These are phyloP conservation scores for Aphelidium insulamus DNA, from an alignment of 371 early-diverging fungal genomes.

Conservation along the genomic window DNA sequence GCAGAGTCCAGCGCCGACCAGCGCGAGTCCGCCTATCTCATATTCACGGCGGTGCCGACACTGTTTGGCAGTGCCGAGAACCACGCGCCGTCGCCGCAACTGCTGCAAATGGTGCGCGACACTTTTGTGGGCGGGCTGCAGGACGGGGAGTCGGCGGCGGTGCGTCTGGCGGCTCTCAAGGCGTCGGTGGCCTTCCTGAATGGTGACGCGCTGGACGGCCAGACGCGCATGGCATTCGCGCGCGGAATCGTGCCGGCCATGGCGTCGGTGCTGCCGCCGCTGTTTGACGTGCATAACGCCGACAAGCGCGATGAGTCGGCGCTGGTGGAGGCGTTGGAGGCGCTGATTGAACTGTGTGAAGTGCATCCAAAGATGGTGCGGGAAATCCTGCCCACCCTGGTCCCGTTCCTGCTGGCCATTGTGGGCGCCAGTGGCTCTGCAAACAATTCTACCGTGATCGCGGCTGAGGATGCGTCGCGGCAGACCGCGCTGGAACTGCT, in stretches of 20 bases:
- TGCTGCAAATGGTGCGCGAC: constrained; percentile 33
- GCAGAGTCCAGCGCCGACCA: constrained; percentile 44
- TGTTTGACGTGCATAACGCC: too few species aligned
- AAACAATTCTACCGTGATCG: constrained; percentile 1
- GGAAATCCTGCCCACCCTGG: constrained; percentile 37
- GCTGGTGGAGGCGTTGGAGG: constrained; percentile 46
- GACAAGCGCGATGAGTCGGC: constrained; percentile 43
- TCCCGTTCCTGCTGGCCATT: constrained; percentile 44
- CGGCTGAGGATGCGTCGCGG: constrained; percentile 45
- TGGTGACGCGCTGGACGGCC: constrained; percentile 26
- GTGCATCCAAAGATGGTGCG: constrained; percentile 52
- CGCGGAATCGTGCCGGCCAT: constrained; percentile 26
- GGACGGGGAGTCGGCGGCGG: constrained; percentile 27
- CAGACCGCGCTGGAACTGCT: constrained; percentile 74
- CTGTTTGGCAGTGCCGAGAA: too few species aligned
- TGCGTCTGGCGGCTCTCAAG: constrained; percentile 64
- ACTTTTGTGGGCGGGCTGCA: constrained; percentile 48
- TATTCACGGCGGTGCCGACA: constrained; percentile 57
- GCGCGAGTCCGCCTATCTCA: constrained; percentile 69
- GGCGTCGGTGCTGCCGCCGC: constrained; percentile 19
- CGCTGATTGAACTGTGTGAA: constrained; percentile 73
- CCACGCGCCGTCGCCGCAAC: constrained; percentile 27
- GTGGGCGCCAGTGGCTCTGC: constrained; percentile 40
- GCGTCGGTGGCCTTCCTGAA: constrained; percentile 58
- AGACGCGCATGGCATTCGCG: too few species aligned